Percentiles rank a stretch among this genome's conserved stretches.
Evolutionary conservation across 805 yeast genomes (phyloP).

Genomic region (Kodamaea kakaduensis): DNA sequence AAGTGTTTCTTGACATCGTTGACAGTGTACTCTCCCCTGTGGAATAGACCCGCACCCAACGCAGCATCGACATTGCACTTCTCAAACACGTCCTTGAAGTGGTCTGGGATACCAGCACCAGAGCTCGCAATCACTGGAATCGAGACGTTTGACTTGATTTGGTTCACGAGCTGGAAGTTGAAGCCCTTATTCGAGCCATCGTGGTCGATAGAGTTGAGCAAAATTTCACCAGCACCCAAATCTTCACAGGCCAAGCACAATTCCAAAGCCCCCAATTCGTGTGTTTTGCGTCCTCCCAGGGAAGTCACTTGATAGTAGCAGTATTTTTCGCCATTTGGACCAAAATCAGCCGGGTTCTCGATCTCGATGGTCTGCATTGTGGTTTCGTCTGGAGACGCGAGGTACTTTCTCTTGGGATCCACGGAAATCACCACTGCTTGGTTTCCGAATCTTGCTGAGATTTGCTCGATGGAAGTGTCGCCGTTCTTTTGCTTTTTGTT

Average conservation of each 20-base stretch:
- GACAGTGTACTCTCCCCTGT: constrained; percentile 89
- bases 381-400: constrained; percentile 56
- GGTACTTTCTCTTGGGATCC: constrained; percentile 90
- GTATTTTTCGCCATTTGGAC: constrained; percentile 85
- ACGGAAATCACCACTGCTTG: constrained; percentile 98
- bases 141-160: constrained; percentile 67
- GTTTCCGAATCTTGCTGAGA: constrained; percentile 85
- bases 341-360: constrained; percentile 43
- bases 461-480: constrained; percentile 85
- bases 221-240: constrained; percentile 93
- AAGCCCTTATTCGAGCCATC: constrained; percentile 96
- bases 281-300: constrained; percentile 88
- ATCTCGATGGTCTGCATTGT: constrained; percentile 64
- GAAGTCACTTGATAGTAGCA: constrained; percentile 96
- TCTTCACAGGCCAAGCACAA: constrained; percentile 84
- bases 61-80: constrained; percentile 90
- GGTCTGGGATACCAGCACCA: constrained; percentile 94
- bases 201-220: constrained; percentile 91
- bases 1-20: constrained; percentile 73
- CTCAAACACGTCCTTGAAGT: constrained; percentile 82
- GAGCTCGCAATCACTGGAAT: constrained; percentile 97
- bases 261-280: constrained; percentile 88
- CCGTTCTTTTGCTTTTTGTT: constrained; percentile 62
- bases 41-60: constrained; percentile 98
- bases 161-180: constrained; percentile 79